phyloP scores from a whole-genome alignment of 768 basidiomycete genomes.

The Kwoniella mangroviensis region DNA sequence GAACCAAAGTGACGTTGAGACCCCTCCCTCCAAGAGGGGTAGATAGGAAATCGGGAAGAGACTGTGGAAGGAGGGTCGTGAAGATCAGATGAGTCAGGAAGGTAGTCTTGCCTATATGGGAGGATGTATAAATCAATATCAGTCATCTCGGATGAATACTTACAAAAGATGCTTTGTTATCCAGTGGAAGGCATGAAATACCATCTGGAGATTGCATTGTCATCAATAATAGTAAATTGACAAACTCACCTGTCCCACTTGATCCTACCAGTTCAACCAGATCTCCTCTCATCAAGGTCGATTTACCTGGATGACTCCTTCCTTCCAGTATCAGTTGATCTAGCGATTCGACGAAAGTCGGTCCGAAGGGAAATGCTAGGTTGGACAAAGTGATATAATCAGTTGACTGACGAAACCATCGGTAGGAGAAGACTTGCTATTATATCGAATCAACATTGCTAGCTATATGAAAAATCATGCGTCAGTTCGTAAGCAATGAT shows the following conservation, averaged over 20 bases:
- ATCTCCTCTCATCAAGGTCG: constrained; percentile 47
- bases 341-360: constrained; percentile 38
- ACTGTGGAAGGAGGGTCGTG: constrained; percentile 40
- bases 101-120: constrained; percentile 43
- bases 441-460: constrained; percentile 38
- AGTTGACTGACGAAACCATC: too few species aligned
- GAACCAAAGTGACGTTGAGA: constrained; percentile 25
- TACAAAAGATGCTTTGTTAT: too few species aligned
- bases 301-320: constrained; percentile 38
- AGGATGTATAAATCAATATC: not conserved
- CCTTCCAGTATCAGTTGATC: constrained; percentile 35
- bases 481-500: not conserved
- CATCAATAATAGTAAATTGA: too few species aligned
- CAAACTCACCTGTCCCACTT: constrained; percentile 41
- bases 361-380: constrained; percentile 45
- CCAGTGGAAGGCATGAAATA: too few species aligned
- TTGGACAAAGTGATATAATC: not conserved
- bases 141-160: not conserved
- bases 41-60: constrained; percentile 6
- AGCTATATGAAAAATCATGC: constrained; percentile 13
- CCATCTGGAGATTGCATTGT: too few species aligned
- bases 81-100: constrained; percentile 44
- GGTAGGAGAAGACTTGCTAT: constrained; percentile 29
- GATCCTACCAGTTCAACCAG: constrained; percentile 45
- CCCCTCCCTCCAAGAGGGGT: constrained; percentile 39